Conservation (phyloP, 106 monocot genomes). For the Triglochin maritima region DNA sequence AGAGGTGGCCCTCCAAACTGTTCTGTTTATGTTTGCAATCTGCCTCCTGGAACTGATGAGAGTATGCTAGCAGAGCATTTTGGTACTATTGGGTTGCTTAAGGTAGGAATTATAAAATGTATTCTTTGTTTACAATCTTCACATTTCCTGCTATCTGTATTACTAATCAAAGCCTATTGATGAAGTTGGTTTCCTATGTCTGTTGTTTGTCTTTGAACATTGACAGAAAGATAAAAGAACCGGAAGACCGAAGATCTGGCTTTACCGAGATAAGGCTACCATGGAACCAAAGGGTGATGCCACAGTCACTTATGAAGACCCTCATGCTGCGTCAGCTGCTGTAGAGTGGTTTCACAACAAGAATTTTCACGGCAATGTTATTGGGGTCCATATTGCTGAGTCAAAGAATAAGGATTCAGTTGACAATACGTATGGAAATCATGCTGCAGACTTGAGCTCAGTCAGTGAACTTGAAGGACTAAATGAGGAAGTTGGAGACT, state of each 20-base stretch:
- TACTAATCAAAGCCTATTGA: background rate
- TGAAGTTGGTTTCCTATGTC: background rate
- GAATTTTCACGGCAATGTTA: conserved; percentile 83
- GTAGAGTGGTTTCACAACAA: conserved; percentile 97
- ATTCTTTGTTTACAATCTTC: conserved; percentile 33
- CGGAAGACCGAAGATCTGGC: conserved; percentile 87
- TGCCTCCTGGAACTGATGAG: conserved; percentile 92
- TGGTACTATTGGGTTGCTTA: conserved; percentile 99
- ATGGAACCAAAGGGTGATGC: conserved; percentile 99
- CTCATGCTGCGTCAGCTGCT: conserved; percentile 92
- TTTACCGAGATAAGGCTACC: conserved; percentile 84
- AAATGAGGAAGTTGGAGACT: conserved; percentile 15
- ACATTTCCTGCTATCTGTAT: background rate
- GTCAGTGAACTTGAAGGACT: conserved; percentile 17
- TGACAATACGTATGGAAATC: conserved; percentile 19
- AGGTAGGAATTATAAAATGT: conserved; percentile 76
- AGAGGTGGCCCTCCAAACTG: conserved; percentile 58
- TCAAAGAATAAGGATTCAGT: conserved; percentile 64
- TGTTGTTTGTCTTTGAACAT: background rate
- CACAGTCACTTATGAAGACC: conserved; percentile 96
- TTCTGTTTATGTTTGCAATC: conserved; percentile 78
- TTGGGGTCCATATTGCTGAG: conserved; percentile 82
- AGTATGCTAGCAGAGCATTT: conserved; percentile 85
- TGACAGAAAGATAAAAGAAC: conserved; percentile 92
- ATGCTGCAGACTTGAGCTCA: conserved; percentile 10